Conservation (phyloP, 2,329 filamentous ascomycete genomes). For the Clonostachys byssicola region DNA sequence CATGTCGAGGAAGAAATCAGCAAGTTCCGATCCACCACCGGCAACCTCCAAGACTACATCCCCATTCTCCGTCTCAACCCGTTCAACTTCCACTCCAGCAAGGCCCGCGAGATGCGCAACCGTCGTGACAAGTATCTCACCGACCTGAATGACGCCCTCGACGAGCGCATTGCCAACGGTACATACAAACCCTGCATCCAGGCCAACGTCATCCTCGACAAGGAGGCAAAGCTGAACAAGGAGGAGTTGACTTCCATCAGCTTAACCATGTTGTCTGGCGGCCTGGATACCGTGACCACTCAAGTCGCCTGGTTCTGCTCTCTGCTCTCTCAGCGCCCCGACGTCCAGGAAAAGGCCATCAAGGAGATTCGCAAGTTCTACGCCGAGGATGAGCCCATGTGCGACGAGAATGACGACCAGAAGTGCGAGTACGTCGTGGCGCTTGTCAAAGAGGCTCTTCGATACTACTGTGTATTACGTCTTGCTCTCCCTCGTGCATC, state of each 20-base stretch:
- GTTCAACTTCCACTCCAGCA: slow-evolving; percentile 51
- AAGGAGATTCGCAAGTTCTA: slow-evolving; percentile 52
- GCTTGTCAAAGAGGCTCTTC: slow-evolving; percentile 56
- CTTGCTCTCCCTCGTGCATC: slow-evolving; percentile 59
- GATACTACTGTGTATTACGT: slow-evolving; percentile 59
- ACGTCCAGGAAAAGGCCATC: slow-evolving; percentile 58
- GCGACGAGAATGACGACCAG: slow-evolving; percentile 58
- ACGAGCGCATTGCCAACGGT: slow-evolving; percentile 56
- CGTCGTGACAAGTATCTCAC: slow-evolving; percentile 58
- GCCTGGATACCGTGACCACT: slow-evolving; percentile 63
- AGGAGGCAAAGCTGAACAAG: slow-evolving; percentile 56
- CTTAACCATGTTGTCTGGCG: slow-evolving; percentile 64
- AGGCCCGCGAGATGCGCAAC: slow-evolving; percentile 54
- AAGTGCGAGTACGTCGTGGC: slow-evolving; percentile 61
- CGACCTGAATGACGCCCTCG: slow-evolving; percentile 51
- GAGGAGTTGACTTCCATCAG: slow-evolving; percentile 63
- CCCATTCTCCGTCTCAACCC: slow-evolving; percentile 56
- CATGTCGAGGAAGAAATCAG: slow-evolving; percentile 59
- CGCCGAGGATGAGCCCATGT: slow-evolving; percentile 46
- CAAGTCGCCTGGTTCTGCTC: slow-evolving; percentile 62
- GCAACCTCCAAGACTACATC: slow-evolving; percentile 59
- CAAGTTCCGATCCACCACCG: slow-evolving; percentile 54
- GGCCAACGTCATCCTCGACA: slow-evolving; percentile 60
- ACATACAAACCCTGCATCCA: slow-evolving; percentile 62
- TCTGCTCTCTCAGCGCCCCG: slow-evolving; percentile 52